Evolutionary conservation across 139 green algal species (phyloP).

Genomic region (Coelastrella sp.): DNA sequence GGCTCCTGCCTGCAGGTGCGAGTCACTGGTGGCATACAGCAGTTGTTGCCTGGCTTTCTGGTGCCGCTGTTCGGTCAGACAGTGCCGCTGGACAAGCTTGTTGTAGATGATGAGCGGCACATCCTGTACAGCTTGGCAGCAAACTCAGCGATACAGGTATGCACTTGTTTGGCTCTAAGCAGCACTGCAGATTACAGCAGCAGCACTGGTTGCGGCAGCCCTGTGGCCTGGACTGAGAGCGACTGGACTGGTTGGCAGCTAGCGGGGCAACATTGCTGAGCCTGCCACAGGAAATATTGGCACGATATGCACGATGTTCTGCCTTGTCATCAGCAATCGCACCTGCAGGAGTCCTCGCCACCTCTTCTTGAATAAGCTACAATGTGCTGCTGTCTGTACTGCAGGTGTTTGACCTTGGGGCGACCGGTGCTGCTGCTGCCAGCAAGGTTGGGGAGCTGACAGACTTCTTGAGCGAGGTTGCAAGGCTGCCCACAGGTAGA

Average conservation of each 20-base stretch:
- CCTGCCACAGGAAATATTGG: no score
- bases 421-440: conserved; percentile 61
- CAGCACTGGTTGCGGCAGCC: neutral
- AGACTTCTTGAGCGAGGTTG: conserved; percentile 68
- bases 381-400: neutral
- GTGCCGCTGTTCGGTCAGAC: conserved; percentile 60
- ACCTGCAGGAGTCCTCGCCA: neutral
- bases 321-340: neutral
- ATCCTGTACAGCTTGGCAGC: conserved; percentile 88
- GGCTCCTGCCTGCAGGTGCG: conserved; percentile 46
- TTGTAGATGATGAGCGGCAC: conserved; percentile 82
- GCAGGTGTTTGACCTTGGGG: conserved; percentile 92
- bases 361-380: neutral
- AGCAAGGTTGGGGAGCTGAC: conserved; percentile 76
- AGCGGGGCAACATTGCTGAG: no score
- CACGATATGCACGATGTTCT: neutral
- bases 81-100: conserved; percentile 77
- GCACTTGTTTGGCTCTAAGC: neutral
- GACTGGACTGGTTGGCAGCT: no score
- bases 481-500: conserved; percentile 43
- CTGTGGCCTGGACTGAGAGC: neutral
- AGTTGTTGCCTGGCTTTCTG: conserved; percentile 76
- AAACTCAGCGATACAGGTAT: conserved; percentile 71
- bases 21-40: conserved; percentile 68
- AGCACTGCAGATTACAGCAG: neutral